Conservation (phyloP, 495 filamentous ascomycete species). For the Penicillium argentinense region DNA sequence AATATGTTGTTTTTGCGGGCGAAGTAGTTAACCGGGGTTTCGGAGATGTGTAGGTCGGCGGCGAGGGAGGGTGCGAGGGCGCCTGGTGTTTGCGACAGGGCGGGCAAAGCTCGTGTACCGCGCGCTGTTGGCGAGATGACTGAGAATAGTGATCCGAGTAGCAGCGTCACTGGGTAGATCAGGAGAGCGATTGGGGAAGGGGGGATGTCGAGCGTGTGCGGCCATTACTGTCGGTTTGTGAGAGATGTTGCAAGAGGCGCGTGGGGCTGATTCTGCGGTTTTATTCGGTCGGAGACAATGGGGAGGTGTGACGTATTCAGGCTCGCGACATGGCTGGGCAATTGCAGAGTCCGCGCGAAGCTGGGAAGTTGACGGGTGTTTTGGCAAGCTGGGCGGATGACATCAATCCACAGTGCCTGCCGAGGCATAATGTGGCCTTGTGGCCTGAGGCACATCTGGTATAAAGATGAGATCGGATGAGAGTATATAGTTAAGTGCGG, state of each 20-base stretch:
- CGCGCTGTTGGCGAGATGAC: slow-evolving; percentile 68
- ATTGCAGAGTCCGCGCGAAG: too few species aligned
- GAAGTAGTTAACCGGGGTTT: slow-evolving; percentile 71
- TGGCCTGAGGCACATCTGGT: too few species aligned
- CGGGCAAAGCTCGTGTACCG: slow-evolving; percentile 17
- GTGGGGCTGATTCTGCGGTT: background rate
- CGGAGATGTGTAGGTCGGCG: slow-evolving; percentile 30
- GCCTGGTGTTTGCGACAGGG: slow-evolving; percentile 47
- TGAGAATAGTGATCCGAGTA: slow-evolving; percentile 78
- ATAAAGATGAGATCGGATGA: too few species aligned
- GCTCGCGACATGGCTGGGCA: too few species aligned
- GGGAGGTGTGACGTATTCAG: too few species aligned
- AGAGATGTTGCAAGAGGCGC: background rate
- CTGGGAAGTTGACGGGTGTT: too few species aligned
- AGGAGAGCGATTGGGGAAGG: slow-evolving; percentile 44
- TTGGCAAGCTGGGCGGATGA: too few species aligned
- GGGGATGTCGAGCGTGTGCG: slow-evolving; percentile 19
- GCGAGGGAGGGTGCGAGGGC: slow-evolving; percentile 58
- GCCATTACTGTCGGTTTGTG: slow-evolving; percentile 21
- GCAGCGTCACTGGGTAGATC: slow-evolving; percentile 74
- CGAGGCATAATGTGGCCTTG: too few species aligned
- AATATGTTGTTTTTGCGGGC: slow-evolving; percentile 87
- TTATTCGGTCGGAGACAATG: too few species aligned
- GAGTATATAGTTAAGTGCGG: too few species aligned
- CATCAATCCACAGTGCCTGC: too few species aligned